Evolutionary conservation across 169 alveolate species (phyloP).

Genomic region (Plasmodium vivax): DNA sequence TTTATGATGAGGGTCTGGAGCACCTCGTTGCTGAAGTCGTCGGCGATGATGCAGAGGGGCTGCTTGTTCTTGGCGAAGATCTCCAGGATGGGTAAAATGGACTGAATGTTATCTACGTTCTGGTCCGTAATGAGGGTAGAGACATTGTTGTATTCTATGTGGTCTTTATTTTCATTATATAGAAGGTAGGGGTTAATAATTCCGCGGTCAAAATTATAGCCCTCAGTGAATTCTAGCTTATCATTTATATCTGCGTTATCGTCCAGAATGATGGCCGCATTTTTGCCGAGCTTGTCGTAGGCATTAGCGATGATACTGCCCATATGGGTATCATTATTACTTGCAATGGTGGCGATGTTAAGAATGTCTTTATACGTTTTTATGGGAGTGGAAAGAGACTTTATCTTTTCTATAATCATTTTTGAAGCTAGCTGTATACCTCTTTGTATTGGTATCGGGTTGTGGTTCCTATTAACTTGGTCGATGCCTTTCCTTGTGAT

Average conservation of each 20-base stretch:
- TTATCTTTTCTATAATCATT: slow-evolving; percentile 87
- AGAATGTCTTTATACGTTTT: slow-evolving; percentile 86
- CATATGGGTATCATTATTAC: slow-evolving; percentile 90
- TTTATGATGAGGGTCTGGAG: slow-evolving; percentile 89
- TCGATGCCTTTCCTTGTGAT: slow-evolving; percentile 89
- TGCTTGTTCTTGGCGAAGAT: slow-evolving; percentile 87
- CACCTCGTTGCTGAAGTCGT: slow-evolving; percentile 90
- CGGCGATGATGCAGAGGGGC: slow-evolving; percentile 90
- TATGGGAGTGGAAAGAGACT: slow-evolving; percentile 87
- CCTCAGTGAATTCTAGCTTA: slow-evolving; percentile 90
- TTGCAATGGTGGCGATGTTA: slow-evolving; percentile 91
- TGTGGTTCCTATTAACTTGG: slow-evolving; percentile 90
- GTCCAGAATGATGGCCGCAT: slow-evolving; percentile 90
- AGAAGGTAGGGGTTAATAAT: slow-evolving; percentile 90
- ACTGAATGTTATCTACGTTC: slow-evolving; percentile 87
- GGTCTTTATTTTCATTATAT: slow-evolving; percentile 88
- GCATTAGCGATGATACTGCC: slow-evolving; percentile 91
- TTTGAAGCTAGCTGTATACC: slow-evolving; percentile 90
- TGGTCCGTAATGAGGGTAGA: slow-evolving; percentile 87
- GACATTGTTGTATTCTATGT: slow-evolving; percentile 87
- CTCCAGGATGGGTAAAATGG: slow-evolving; percentile 88
- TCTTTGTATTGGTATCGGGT: slow-evolving; percentile 88
- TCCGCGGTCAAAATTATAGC: slow-evolving; percentile 91
- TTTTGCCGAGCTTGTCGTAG: slow-evolving; percentile 89
- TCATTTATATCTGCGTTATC: slow-evolving; percentile 91